Base-by-base conservation (phyloP, 2,329 filamentous ascomycete species). In the Cladosporium colombiae region DNA sequence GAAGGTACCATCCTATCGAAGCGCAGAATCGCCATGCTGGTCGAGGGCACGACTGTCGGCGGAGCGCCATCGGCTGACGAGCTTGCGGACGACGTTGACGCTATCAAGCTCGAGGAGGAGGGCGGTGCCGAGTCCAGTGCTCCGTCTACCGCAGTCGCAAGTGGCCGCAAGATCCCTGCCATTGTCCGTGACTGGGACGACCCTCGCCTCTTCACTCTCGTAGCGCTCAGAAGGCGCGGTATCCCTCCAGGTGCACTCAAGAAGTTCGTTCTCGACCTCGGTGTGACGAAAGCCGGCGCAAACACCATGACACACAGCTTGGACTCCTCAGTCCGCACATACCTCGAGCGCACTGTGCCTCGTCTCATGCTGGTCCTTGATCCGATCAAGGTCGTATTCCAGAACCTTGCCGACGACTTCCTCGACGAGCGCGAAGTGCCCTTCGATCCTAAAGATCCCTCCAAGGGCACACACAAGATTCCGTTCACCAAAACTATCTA, bases 311-410 rank as follows among this genome's bases (percentile, higher is more conserved):
- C 92, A 56, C 80, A 85, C 65, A 88, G 90, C n/a, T 92, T 98
- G 68, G 94, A 98, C 74, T 88, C 94, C 75, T 89, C 88, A 0
- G 88, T 98, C 67, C 88, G 94, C 25, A 88, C 88, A 69, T 96
- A 97, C 76, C 88, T 98, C 16, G 94, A 98, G 77, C 86, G 86
- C 58, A 93, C 91, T 0, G 93, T 97, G 0, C 93, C 94, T 1
- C 89, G 94, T 29, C 84, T 97, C 14, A 95, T 96, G 90, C 84
- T 97, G 33, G 87, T 98, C 2, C 85, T 97, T 23, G 92, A 97
- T 70, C 94, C 94, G 0, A 82, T 97, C 55, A 89, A 88, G 37
- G 88, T 97, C 14, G 82, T 92, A 33, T 92, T 97, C 66, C 91
- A 95, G 70, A 91, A 94, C 72, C 83, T 91, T 0, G 85, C 89